Evolutionary conservation across 768 basidiomycete species (phyloP).

Genomic region (Tylopilus sp.): DNA sequence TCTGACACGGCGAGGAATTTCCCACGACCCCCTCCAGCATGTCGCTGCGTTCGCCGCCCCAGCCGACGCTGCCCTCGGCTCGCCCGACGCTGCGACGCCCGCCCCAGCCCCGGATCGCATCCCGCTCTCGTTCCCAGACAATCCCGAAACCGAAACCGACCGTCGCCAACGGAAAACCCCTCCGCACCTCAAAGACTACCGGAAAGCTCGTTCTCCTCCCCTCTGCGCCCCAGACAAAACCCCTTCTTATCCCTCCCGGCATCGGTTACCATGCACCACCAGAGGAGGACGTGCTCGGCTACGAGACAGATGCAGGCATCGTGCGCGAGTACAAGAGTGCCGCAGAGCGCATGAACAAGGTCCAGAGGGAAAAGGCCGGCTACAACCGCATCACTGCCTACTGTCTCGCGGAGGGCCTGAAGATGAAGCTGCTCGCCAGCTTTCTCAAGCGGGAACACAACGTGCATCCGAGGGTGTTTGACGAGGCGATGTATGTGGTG

Average conservation of each 20-base stretch:
- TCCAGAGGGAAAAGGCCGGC: conserved; percentile 76
- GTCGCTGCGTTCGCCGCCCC: conserved; percentile 15
- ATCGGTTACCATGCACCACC: conserved; percentile 11
- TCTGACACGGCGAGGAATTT: too few relatives aligned
- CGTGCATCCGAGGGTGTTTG: conserved; percentile 80
- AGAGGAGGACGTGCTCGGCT: conserved; percentile 53
- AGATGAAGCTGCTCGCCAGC: conserved; percentile 77
- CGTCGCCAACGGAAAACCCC: conserved; percentile 42
- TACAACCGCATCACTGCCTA: conserved; percentile 86
- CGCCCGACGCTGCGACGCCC: conserved; percentile 24
- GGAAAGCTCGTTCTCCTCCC: conserved; percentile 90
- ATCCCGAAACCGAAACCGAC: conserved; percentile 16
- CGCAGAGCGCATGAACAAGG: conserved; percentile 87
- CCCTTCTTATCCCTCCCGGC: conserved; percentile 38
- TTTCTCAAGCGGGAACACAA: conserved; percentile 95
- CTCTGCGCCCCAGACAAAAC: conserved; percentile 83
- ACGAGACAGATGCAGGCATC: conserved; percentile 59
- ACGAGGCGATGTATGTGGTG: conserved; percentile 92
- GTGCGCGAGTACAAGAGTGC: conserved; percentile 77
- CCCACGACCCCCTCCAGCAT: not conserved
- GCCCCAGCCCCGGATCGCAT: conserved; percentile 18
- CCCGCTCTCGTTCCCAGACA: conserved; percentile 14
- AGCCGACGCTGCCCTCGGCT: conserved; percentile 22
- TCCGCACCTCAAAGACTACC: conserved; percentile 85
- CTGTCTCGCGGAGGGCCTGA: conserved; percentile 81